Percentiles rank a stretch among this genome's conserved stretches.
Evolutionary conservation across 768 basidiomycete species (phyloP).

Genomic region (Pisolithus orientalis): DNA sequence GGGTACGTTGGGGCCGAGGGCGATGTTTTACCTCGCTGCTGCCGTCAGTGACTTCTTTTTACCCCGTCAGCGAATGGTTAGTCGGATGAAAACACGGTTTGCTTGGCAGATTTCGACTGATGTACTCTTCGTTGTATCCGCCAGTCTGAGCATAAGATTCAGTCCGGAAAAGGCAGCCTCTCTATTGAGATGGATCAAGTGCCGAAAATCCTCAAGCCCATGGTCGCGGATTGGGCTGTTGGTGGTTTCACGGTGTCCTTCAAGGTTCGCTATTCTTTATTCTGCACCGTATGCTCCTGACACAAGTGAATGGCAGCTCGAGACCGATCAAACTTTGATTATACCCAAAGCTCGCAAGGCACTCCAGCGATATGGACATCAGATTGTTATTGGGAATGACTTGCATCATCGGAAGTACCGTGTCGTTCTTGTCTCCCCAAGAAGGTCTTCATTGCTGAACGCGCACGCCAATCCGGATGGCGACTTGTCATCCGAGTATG

Average conservation of each 20-base stretch:
- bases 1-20: conserved; percentile 56
- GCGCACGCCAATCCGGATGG: conserved; percentile 12
- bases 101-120: neutral
- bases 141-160: conserved; percentile 97
- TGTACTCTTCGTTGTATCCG: neutral
- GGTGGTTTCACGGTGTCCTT: conserved; percentile 94
- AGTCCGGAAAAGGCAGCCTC: conserved; percentile 90
- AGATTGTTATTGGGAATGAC: conserved; percentile 95
- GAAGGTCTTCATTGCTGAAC: conserved; percentile 13
- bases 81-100: conserved; percentile 18
- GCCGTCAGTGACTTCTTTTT: conserved; percentile 99
- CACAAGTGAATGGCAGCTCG: conserved; percentile 51
- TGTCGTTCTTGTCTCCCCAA: conserved; percentile 82
- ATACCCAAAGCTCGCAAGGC: conserved; percentile 88
- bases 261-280: conserved; percentile 55
- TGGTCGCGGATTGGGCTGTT: conserved; percentile 91
- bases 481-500: conserved; percentile 28
- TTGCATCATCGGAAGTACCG: conserved; percentile 87
- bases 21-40: conserved; percentile 95
- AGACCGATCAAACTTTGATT: conserved; percentile 79
- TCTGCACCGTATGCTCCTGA: neutral
- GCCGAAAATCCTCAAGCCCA: conserved; percentile 88
- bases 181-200: conserved; percentile 99
- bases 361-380: conserved; percentile 91
- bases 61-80: conserved; percentile 82